These are phyloP conservation scores for Rhododendron ovatum DNA, from an alignment of 148 eudicot species.

Conservation along the genomic window DNA sequence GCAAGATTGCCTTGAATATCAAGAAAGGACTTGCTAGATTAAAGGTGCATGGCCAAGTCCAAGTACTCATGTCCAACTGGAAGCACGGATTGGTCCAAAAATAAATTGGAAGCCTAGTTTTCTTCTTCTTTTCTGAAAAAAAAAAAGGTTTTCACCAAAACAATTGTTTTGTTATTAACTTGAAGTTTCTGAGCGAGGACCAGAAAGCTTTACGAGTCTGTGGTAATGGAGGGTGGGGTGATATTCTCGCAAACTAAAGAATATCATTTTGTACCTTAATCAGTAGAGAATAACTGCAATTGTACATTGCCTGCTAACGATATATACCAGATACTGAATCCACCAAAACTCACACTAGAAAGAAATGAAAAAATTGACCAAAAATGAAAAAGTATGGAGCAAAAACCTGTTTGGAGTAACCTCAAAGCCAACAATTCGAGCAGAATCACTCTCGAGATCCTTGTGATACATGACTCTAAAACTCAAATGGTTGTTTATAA, in stretches of 20 bases:
- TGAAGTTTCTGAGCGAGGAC: neutral
- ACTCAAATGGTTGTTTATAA: slow-evolving; percentile 53
- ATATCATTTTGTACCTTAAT: neutral
- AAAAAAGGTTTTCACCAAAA: neutral
- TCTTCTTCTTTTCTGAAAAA: neutral
- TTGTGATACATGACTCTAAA: slow-evolving; percentile 57
- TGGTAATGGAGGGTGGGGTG: neutral
- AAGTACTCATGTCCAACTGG: neutral
- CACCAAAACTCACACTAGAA: neutral
- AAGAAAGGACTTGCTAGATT: neutral
- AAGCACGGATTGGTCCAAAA: neutral
- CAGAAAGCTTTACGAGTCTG: neutral
- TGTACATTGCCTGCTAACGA: neutral
- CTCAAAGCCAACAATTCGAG: slow-evolving; percentile 60
- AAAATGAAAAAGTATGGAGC: slow-evolving; percentile 1
- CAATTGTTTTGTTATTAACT: neutral
- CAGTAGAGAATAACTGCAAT: neutral
- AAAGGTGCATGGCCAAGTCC: neutral
- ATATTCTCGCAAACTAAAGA: neutral
- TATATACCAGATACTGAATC: neutral
- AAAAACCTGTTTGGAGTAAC: slow-evolving; percentile 51
- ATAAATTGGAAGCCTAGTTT: neutral
- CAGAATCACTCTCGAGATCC: slow-evolving; percentile 47
- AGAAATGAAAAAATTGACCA: neutral
- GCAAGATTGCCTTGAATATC: neutral